Conservation (phyloP, 805 yeast genomes). For the Lachancea kluyveri region DNA sequence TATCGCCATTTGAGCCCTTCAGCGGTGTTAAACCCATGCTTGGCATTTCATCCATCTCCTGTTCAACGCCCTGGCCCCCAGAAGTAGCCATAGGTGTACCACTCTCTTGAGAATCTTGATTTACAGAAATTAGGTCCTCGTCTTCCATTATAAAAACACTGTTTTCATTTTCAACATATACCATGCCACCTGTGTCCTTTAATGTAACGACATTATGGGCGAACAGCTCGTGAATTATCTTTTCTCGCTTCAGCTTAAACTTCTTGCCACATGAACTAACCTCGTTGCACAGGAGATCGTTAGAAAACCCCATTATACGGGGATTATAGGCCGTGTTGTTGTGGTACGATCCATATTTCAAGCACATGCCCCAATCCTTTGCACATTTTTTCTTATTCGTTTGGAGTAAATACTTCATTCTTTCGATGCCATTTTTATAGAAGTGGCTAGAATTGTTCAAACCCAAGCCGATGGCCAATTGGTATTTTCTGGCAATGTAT, state of each 20-base stretch:
- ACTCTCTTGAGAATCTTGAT: conserved; percentile 6
- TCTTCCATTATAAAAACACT: conserved; percentile 11
- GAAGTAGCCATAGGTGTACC: background rate
- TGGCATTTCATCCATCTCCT: background rate
- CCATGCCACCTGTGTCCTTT: conserved; percentile 14
- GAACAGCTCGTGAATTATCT: conserved; percentile 15
- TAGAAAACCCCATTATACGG: conserved; percentile 20
- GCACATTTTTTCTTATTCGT: conserved; percentile 17
- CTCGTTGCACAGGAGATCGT: conserved; percentile 16
- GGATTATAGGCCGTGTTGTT: conserved; percentile 16
- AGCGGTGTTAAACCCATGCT: conserved; percentile 1
- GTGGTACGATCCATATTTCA: conserved; percentile 16
- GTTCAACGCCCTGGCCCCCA: background rate
- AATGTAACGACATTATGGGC: conserved; percentile 18
- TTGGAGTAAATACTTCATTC: conserved; percentile 13
- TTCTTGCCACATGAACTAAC: conserved; percentile 12
- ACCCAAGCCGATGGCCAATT: conserved; percentile 26
- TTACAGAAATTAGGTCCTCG: conserved; percentile 8
- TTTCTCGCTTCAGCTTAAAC: conserved; percentile 16
- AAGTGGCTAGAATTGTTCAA: conserved; percentile 13
- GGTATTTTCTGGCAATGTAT: conserved; percentile 16
- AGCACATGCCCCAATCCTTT: conserved; percentile 23
- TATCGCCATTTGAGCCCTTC: conserved; percentile 1
- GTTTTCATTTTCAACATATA: conserved; percentile 23
- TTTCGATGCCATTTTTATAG: conserved; percentile 16